phyloP scores from a whole-genome alignment of 345 rosid species.

The Eucalyptus coolabah region DNA sequence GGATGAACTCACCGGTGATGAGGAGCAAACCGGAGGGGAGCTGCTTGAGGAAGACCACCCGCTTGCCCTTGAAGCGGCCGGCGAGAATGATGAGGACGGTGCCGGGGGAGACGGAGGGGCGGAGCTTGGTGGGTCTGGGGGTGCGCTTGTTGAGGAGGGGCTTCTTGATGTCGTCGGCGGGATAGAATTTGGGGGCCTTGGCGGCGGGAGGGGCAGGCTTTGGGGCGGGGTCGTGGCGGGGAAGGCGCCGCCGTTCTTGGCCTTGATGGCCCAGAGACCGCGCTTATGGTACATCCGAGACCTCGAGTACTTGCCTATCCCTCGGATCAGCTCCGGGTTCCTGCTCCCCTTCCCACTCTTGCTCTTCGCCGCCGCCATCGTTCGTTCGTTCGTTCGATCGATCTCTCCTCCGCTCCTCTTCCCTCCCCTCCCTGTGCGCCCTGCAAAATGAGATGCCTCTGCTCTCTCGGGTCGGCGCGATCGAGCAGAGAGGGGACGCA shows the following conservation, averaged over 20 bases:
- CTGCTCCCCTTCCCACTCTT: conserved; percentile 18
- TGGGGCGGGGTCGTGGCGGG: conserved; percentile 60
- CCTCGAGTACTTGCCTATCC: conserved; percentile 52
- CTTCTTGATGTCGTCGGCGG: conserved; percentile 82
- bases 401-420: neutral
- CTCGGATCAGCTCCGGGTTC: conserved; percentile 50
- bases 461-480: neutral
- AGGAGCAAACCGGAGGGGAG: conserved; percentile 83
- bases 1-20: conserved; percentile 40
- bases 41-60: conserved; percentile 77
- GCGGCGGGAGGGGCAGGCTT: conserved; percentile 35
- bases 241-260: conserved; percentile 75
- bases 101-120: conserved; percentile 66
- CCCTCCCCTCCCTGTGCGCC: neutral
- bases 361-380: conserved; percentile 28
- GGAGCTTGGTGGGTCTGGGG: conserved; percentile 60
- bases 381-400: neutral
- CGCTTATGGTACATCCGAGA: conserved; percentile 65
- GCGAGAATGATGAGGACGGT: conserved; percentile 60
- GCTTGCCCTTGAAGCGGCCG: conserved; percentile 84
- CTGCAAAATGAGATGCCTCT: neutral
- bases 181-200: conserved; percentile 51
- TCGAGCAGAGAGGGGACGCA: neutral
- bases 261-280: conserved; percentile 77
- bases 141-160: conserved; percentile 67